Conservation (phyloP, 192 early-diverging fungal species). For the Anaeromyces robustus region DNA sequence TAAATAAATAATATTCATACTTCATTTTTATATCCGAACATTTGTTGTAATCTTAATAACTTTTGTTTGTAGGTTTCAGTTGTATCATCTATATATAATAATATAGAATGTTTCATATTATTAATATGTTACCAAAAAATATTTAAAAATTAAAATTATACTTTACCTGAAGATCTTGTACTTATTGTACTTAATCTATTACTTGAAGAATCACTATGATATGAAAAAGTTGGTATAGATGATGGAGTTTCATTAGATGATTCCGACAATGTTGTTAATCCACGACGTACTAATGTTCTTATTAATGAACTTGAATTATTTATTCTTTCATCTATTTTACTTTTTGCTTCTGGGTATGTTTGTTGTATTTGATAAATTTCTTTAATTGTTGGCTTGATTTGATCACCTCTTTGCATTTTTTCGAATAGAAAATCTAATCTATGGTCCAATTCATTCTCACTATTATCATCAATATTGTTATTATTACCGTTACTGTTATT, state of each 20-base stretch:
- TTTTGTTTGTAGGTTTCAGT: slow-evolving; percentile 31
- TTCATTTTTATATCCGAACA: slow-evolving; percentile 1
- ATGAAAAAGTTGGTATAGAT: not conserved
- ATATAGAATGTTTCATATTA: no score
- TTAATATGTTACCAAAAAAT: no score
- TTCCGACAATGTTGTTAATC: not conserved
- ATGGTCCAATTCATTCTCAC: slow-evolving; percentile 47
- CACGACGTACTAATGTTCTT: slow-evolving; percentile 9
- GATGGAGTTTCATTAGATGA: not conserved
- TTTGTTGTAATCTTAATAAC: slow-evolving; percentile 38
- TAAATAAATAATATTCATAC: not conserved
- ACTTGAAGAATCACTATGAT: not conserved
- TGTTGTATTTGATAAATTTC: slow-evolving; percentile 66
- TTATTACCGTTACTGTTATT: not conserved
- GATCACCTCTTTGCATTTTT: slow-evolving; percentile 48
- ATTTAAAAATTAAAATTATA: not conserved
- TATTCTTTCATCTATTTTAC: slow-evolving; percentile 36
- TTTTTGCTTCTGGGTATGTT: slow-evolving; percentile 44
- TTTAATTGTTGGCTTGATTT: slow-evolving; percentile 54
- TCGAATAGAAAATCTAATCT: slow-evolving; percentile 50
- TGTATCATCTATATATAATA: slow-evolving; percentile 11
- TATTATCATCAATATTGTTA: not conserved
- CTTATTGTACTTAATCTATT: not conserved
- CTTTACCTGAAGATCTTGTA: not conserved
- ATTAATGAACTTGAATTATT: slow-evolving; percentile 19